phyloP scores from a whole-genome alignment of 176 grass and related monocot genomes.

The Ampelocalamus luodianensis region DNA sequence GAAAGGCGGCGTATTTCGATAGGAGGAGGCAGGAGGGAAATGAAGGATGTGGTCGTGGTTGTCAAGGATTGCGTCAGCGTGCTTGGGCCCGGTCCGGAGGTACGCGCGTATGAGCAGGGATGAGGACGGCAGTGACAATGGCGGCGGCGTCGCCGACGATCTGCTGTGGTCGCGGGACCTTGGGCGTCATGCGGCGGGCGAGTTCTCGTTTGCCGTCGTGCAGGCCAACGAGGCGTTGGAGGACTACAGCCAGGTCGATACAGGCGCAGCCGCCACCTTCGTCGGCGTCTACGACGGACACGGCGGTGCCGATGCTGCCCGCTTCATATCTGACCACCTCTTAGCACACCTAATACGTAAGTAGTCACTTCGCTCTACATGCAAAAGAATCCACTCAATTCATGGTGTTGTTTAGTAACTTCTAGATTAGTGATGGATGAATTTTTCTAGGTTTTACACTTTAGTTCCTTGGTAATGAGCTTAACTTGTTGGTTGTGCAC shows the following conservation, averaged over 20 bases:
- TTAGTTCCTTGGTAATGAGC: neutral
- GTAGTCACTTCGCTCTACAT: slow-evolving; percentile 14
- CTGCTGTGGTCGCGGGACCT: slow-evolving; percentile 80
- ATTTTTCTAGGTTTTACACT: neutral
- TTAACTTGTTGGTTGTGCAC: neutral
- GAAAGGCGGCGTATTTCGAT: slow-evolving; percentile 5
- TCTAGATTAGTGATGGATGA: neutral
- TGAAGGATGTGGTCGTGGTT: slow-evolving; percentile 82
- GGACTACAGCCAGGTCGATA: slow-evolving; percentile 86
- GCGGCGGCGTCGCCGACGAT: slow-evolving; percentile 52
- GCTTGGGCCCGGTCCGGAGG: slow-evolving; percentile 72
- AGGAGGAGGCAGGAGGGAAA: slow-evolving; percentile 51
- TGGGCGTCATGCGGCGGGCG: slow-evolving; percentile 67
- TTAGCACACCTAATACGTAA: slow-evolving; percentile 72
- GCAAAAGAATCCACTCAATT: neutral
- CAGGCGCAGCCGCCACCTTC: slow-evolving; percentile 58
- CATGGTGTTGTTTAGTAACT: neutral
- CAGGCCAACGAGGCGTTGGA: slow-evolving; percentile 84
- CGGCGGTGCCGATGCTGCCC: slow-evolving; percentile 70
- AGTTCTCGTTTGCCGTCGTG: slow-evolving; percentile 75
- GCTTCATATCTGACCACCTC: slow-evolving; percentile 74
- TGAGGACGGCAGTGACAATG: slow-evolving; percentile 52
- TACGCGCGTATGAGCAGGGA: slow-evolving; percentile 76
- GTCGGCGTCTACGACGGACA: slow-evolving; percentile 85
- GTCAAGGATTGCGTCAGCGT: slow-evolving; percentile 62